phyloP scores from a whole-genome alignment of 2,329 filamentous ascomycete species.

The Colletotrichum tofieldiae region DNA sequence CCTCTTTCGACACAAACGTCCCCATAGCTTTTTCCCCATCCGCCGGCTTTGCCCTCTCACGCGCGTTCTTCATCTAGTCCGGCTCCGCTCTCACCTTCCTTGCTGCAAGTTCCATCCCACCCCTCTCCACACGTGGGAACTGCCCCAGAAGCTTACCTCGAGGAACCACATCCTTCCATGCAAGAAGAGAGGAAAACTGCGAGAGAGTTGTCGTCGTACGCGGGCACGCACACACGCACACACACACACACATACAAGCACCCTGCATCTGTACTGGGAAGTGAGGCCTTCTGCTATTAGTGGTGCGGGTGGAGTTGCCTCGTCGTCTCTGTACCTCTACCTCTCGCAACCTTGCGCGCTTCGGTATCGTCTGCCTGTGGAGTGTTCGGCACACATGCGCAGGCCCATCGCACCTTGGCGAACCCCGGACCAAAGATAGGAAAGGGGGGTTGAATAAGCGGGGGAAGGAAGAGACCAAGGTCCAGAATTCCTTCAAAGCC shows the following conservation, averaged over 20 bases:
- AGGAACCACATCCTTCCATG: constrained; percentile 26
- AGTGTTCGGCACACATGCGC: neutral
- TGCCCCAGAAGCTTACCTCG: constrained; percentile 39
- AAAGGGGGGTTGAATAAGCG: constrained; percentile 25
- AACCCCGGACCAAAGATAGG: constrained; percentile 33
- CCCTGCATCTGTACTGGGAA: constrained; percentile 24
- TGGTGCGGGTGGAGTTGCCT: constrained; percentile 35
- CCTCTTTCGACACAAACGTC: constrained; percentile 16
- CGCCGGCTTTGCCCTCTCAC: neutral
- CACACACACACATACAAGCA: constrained; percentile 3
- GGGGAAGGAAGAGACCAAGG: constrained; percentile 18
- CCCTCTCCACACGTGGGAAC: constrained; percentile 35
- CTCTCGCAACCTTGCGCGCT: constrained; percentile 24
- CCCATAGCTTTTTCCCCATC: neutral
- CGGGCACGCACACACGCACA: neutral
- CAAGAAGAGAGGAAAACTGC: neutral
- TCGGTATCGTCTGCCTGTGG: neutral
- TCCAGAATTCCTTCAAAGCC: constrained; percentile 31
- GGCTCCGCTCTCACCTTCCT: neutral
- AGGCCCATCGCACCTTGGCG: constrained; percentile 24
- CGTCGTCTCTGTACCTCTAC: constrained; percentile 34
- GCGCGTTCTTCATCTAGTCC: neutral
- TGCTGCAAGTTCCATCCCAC: neutral
- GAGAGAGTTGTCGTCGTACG: neutral
- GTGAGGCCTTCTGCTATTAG: constrained; percentile 37